These are phyloP conservation scores for Xylaria arbuscula DNA, from an alignment of 2,329 filamentous ascomycete genomes.

Conservation along the genomic window DNA sequence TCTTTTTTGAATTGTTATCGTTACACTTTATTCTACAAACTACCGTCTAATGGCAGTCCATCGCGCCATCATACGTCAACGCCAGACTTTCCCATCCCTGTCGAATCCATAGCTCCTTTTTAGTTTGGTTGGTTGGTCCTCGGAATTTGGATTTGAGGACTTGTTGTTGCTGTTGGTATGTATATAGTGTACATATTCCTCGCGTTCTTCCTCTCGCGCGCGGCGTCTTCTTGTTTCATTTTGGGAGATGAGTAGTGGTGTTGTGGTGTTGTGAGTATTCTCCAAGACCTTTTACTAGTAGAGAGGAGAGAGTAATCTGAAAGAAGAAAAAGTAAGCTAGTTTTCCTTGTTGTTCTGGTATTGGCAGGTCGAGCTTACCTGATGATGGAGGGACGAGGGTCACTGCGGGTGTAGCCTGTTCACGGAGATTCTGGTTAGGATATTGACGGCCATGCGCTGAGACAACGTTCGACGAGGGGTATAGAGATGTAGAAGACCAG, in stretches of 20 bases:
- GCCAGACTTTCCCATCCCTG: constrained; percentile 23
- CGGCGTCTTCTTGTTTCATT: background rate
- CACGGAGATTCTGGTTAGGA: constrained; percentile 34
- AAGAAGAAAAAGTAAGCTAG: background rate
- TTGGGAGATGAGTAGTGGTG: no score
- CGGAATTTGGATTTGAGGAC: constrained; percentile 12
- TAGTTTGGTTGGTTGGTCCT: background rate
- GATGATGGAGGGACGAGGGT: constrained; percentile 81
- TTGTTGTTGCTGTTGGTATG: constrained; percentile 8
- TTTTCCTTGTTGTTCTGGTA: no score
- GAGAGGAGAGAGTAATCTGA: constrained; percentile 72
- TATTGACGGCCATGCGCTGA: background rate
- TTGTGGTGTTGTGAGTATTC: no score
- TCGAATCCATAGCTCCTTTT: constrained; percentile 10
- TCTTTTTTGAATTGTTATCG: constrained; percentile 41
- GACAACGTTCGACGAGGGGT: background rate
- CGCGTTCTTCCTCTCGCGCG: background rate
- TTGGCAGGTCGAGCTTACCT: constrained; percentile 56
- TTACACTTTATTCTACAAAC: constrained; percentile 47
- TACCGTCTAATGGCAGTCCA: constrained; percentile 19
- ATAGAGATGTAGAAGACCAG: no score
- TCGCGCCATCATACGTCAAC: constrained; percentile 26
- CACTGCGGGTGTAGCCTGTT: constrained; percentile 90
- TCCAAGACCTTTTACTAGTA: constrained; percentile 56
- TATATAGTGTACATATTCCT: constrained; percentile 34